Conservation (phyloP, 1,284 basidiomycete genomes). For the Gymnopus androsaceus region DNA sequence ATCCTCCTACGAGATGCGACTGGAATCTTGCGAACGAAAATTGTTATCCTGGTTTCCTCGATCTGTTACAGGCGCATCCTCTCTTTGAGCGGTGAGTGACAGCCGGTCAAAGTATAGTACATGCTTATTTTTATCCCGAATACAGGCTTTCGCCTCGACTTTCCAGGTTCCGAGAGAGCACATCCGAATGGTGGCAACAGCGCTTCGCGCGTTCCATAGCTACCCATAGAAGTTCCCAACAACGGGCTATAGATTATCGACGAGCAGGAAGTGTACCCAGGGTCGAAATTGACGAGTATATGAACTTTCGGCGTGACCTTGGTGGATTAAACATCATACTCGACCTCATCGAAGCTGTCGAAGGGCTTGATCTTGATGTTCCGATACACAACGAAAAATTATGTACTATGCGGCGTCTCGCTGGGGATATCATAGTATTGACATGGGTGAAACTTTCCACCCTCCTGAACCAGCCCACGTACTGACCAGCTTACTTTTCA, state of each 20-base stretch:
- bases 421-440: slow-evolving; percentile 49
- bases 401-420: slow-evolving; percentile 35
- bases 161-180: slow-evolving; percentile 5
- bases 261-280: slow-evolving; percentile 28
- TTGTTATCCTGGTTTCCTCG: neutral
- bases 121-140: slow-evolving; percentile 7
- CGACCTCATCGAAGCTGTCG: slow-evolving; percentile 55
- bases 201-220: slow-evolving; percentile 38
- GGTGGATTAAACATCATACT: slow-evolving; percentile 54
- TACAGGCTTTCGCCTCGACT: slow-evolving; percentile 24
- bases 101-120: neutral
- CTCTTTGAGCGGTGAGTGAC: slow-evolving; percentile 26
- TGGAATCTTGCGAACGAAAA: neutral
- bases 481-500: slow-evolving; percentile 22
- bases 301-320: slow-evolving; percentile 44
- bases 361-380: slow-evolving; percentile 41
- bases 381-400: slow-evolving; percentile 33
- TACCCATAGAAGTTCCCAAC: slow-evolving; percentile 33
- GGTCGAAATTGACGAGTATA: slow-evolving; percentile 42
- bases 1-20: neutral
- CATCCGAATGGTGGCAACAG: slow-evolving; percentile 23
- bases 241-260: slow-evolving; percentile 22
- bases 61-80: slow-evolving; percentile 23
- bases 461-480: neutral
- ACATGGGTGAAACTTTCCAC: slow-evolving; percentile 41